These are phyloP conservation scores for Fusarium lateritium DNA, from an alignment of 2,329 filamentous ascomycete species.

Conservation along the genomic window DNA sequence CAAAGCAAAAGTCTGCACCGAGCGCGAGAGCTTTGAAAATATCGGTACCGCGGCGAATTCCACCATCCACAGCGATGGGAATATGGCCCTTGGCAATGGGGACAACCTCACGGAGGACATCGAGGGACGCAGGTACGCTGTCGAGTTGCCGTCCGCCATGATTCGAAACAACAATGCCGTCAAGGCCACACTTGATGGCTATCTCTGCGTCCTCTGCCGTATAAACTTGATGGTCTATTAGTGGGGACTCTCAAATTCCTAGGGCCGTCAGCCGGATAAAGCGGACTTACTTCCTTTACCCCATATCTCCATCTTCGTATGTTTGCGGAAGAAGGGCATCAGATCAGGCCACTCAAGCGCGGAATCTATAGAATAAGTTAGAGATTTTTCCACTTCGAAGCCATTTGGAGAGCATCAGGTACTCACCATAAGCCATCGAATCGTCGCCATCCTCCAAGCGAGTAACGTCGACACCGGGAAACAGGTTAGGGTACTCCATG, in stretches of 20 bases:
- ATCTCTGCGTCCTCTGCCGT: constrained; percentile 14
- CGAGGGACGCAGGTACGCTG: constrained; percentile 60
- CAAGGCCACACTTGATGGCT: constrained; percentile 55
- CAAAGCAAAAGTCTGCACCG: constrained; percentile 9
- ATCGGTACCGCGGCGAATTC: constrained; percentile 9
- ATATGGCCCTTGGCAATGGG: neutral
- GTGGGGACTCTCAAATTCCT: too few relatives aligned
- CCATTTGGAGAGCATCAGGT: too few relatives aligned
- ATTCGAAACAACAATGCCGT: constrained; percentile 61
- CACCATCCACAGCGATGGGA: constrained; percentile 4
- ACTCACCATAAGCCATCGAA: neutral
- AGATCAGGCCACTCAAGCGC: too few relatives aligned
- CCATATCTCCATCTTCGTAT: too few relatives aligned
- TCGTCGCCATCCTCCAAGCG: neutral
- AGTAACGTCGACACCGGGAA: neutral
- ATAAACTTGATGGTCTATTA: too few relatives aligned
- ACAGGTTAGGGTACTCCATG: neutral
- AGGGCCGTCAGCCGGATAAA: too few relatives aligned
- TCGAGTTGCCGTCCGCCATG: constrained; percentile 65
- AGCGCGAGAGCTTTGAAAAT: constrained; percentile 19
- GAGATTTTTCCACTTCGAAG: too few relatives aligned
- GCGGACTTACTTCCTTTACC: too few relatives aligned
- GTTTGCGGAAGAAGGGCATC: too few relatives aligned
- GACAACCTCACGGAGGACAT: constrained; percentile 43
- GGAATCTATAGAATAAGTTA: too few relatives aligned